A percentile compares a stretch with the other conserved stretches of the same genome.
These are phyloP conservation scores for Calonectria naviculata DNA, from an alignment of 2,329 filamentous ascomycete genomes.

Conservation along the genomic window DNA sequence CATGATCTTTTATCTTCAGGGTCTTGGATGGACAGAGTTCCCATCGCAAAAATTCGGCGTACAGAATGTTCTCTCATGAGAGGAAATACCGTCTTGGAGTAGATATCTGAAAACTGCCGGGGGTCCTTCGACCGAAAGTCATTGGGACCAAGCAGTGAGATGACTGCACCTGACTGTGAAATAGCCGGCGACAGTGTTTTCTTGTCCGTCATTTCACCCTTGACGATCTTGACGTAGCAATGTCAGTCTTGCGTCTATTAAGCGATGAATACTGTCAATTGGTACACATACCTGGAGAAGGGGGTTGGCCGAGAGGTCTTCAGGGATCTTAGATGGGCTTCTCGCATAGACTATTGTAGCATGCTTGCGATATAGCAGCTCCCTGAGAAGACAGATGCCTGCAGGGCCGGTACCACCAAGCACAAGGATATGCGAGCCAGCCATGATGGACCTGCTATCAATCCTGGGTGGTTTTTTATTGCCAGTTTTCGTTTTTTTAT, in stretches of 20 bases:
- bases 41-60: background rate
- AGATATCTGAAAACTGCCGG: background rate
- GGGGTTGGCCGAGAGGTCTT: slow-evolving; percentile 11
- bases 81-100: background rate
- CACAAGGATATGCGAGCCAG: slow-evolving; percentile 34
- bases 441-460: background rate
- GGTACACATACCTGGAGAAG: slow-evolving; percentile 15
- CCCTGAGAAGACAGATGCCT: slow-evolving; percentile 44
- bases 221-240: background rate
- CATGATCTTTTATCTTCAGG: background rate
- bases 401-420: slow-evolving; percentile 47
- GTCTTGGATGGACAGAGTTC: slow-evolving; percentile 3
- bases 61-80: background rate
- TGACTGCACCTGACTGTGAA: background rate
- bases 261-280: background rate
- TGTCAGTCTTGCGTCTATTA: background rate
- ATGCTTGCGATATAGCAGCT: slow-evolving; percentile 43
- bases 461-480: too few species aligned
- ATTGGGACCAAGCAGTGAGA: slow-evolving; percentile 4
- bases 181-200: background rate
- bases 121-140: background rate
- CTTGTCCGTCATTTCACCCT: slow-evolving; percentile 3
- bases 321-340: slow-evolving; percentile 16
- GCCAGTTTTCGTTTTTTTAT: background rate
- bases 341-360: slow-evolving; percentile 32